Evolutionary conservation across 768 basidiomycete species (phyloP).

Genomic region (Podaxis mareebaensis): DNA sequence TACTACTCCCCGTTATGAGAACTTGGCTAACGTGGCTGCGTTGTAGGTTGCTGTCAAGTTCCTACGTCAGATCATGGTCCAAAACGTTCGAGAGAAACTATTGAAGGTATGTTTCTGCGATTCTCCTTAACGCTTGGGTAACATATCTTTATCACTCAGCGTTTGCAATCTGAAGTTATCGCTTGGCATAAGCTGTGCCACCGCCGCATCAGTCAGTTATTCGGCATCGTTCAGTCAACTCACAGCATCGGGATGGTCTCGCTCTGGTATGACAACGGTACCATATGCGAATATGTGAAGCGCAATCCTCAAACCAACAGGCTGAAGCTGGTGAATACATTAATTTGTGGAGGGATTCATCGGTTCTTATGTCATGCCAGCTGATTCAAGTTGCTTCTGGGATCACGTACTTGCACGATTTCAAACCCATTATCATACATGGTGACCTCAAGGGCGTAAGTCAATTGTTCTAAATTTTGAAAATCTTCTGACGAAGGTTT

Average conservation of each 20-base stretch:
- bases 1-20: background rate
- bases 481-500: background rate
- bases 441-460: constrained; percentile 64
- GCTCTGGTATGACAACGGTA: constrained; percentile 63
- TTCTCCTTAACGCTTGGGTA: background rate
- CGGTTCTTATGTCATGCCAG: constrained; percentile 28
- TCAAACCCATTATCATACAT: constrained; percentile 55
- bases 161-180: constrained; percentile 54
- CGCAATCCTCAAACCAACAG: constrained; percentile 41
- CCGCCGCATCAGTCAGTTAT: constrained; percentile 53
- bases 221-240: constrained; percentile 52
- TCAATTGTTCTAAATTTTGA: background rate
- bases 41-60: constrained; percentile 58
- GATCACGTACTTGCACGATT: constrained; percentile 56
- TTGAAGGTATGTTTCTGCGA: constrained; percentile 38
- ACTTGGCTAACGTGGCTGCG: background rate
- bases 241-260: constrained; percentile 65
- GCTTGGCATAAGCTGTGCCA: constrained; percentile 62
- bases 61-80: constrained; percentile 51
- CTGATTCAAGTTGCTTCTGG: constrained; percentile 57
- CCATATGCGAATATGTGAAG: constrained; percentile 50
- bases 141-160: constrained; percentile 30
- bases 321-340: constrained; percentile 41
- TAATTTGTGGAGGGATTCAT: background rate
- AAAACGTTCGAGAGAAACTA: constrained; percentile 52